phyloP scores from a whole-genome alignment of 176 grass and related monocot genomes.

The Lolium multiflorum region DNA sequence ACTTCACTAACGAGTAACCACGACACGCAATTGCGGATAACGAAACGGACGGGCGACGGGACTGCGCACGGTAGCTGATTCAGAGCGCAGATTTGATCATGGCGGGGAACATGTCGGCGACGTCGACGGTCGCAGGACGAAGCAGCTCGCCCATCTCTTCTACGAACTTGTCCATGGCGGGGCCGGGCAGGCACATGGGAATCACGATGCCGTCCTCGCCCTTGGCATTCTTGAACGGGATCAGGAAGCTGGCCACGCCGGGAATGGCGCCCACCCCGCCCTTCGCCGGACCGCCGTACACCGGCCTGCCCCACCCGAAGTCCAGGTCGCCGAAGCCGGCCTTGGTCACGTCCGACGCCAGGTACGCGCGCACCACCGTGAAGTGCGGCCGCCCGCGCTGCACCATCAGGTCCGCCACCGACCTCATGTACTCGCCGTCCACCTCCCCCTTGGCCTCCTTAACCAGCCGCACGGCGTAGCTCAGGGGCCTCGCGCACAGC shows the following conservation, averaged over 20 bases:
- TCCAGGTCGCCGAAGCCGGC: constrained; percentile 75
- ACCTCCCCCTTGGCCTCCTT: constrained; percentile 70
- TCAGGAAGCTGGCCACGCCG: constrained; percentile 67
- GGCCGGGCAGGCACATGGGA: constrained; percentile 67
- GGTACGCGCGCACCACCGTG: constrained; percentile 72
- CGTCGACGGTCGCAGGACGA: background rate
- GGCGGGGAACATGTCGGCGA: background rate
- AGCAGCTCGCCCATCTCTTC: constrained; percentile 60
- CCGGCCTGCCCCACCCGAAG: constrained; percentile 85
- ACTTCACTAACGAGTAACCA: no score
- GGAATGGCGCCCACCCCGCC: constrained; percentile 64
- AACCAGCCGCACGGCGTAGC: constrained; percentile 68
- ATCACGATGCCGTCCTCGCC: constrained; percentile 69
- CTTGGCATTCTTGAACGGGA: constrained; percentile 60
- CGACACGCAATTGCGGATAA: no score
- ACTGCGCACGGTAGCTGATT: no score
- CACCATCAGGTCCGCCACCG: constrained; percentile 73
- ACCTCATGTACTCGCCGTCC: constrained; percentile 67
- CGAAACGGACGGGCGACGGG: no score
- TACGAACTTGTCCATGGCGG: constrained; percentile 69
- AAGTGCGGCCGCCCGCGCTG: constrained; percentile 65
- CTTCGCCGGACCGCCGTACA: constrained; percentile 73
- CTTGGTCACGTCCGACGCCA: constrained; percentile 68
- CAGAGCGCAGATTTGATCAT: constrained; percentile 50
- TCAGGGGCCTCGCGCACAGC: constrained; percentile 52